Conservation (phyloP, 768 basidiomycete species). For the Ramaria sp. region DNA sequence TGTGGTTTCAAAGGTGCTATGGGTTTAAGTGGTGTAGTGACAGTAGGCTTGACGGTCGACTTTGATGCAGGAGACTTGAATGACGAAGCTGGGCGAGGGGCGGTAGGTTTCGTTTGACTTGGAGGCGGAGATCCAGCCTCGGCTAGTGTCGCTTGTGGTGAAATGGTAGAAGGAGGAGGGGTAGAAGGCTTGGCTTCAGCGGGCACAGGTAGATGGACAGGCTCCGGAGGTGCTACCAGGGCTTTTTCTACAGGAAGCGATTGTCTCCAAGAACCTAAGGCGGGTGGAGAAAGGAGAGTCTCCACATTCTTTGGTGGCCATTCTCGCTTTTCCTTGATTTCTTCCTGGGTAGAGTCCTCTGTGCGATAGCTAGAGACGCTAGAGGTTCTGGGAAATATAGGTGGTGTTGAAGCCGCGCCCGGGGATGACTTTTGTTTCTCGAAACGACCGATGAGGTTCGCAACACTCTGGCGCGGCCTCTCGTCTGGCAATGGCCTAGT, state of each 20-base stretch:
- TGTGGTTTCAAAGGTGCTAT: conserved; percentile 20
- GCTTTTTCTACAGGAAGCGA: background rate
- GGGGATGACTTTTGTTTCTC: conserved; percentile 63
- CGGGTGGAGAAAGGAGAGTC: conserved; percentile 14
- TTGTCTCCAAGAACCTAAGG: conserved; percentile 16
- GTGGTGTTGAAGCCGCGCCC: conserved; percentile 20
- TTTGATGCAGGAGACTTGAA: conserved; percentile 15
- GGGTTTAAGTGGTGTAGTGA: conserved; percentile 15
- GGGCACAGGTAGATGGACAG: conserved; percentile 11
- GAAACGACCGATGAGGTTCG: conserved; percentile 84
- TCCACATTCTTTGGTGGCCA: conserved; percentile 50
- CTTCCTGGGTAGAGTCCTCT: conserved; percentile 55
- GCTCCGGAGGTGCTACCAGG: conserved; percentile 1
- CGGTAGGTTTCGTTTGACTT: conserved; percentile 3
- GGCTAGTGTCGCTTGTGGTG: background rate
- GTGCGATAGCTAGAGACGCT: conserved; percentile 56
- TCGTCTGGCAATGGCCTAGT: conserved; percentile 80
- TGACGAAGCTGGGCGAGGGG: conserved; percentile 14
- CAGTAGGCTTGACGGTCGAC: conserved; percentile 21
- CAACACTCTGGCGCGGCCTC: conserved; percentile 75
- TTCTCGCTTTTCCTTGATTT: conserved; percentile 61
- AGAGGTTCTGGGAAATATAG: conserved; percentile 41
- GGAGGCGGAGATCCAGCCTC: conserved; percentile 10
- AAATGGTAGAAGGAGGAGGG: conserved; percentile 1
- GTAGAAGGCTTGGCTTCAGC: background rate